Evolutionary conservation across 495 filamentous ascomycete species (phyloP).

Genomic region (Aspergillus taichungensis): DNA sequence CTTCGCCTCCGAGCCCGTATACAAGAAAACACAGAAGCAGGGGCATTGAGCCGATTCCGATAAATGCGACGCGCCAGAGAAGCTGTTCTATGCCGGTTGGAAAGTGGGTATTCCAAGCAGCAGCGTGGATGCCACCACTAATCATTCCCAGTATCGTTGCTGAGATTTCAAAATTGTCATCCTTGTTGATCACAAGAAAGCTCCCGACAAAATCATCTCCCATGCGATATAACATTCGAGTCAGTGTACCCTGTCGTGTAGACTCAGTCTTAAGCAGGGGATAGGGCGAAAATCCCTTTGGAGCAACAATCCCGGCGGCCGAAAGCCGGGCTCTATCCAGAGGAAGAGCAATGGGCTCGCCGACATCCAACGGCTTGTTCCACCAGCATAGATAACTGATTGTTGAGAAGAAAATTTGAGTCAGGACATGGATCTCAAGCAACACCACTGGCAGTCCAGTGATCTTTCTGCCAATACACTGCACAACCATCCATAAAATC

Average conservation of each 20-base stretch:
- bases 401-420: background rate
- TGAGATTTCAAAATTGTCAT: no score
- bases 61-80: background rate
- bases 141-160: no score
- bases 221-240: background rate
- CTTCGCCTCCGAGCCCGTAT: background rate
- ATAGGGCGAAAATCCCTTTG: no score
- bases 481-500: background rate
- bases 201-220: background rate
- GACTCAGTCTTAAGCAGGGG: background rate
- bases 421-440: background rate
- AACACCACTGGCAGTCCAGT: background rate
- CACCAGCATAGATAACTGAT: background rate
- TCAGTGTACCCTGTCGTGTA: background rate
- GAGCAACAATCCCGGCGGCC: no score
- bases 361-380: background rate
- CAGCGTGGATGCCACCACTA: no score
- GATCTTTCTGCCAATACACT: background rate
- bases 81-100: background rate
- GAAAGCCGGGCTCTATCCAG: no score
- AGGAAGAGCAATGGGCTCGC: background rate
- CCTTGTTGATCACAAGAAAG: background rate
- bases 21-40: background rate
- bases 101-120: background rate
- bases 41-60: background rate